Evolutionary conservation across 345 rosid genomes (phyloP).

Genomic region (Citrus hindsii): DNA sequence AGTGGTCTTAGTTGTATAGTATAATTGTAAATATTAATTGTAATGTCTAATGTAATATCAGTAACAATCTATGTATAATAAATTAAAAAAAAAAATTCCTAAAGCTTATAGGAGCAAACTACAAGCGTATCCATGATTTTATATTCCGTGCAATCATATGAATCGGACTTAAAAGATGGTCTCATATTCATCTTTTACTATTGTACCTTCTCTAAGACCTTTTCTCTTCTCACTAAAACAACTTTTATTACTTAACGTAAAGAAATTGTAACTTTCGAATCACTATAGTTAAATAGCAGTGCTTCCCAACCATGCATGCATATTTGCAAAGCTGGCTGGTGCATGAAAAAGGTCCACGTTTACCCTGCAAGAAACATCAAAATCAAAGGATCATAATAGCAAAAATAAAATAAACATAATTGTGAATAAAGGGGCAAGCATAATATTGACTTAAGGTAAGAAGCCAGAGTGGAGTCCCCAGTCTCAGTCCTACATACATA

Average conservation of each 20-base stretch:
- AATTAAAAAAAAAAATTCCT: no score
- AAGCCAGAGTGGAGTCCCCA: conserved; percentile 6
- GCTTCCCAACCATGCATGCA: background rate
- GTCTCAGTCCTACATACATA: no score
- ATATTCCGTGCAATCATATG: no score
- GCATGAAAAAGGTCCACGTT: no score
- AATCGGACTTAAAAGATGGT: no score
- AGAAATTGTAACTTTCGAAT: background rate
- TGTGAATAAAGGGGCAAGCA: conserved; percentile 31
- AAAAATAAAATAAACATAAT: background rate
- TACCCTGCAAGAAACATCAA: no score
- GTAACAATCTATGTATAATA: no score
- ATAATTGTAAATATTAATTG: no score
- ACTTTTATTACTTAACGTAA: background rate
- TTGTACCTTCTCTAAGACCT: background rate
- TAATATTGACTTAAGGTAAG: background rate
- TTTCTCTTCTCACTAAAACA: background rate
- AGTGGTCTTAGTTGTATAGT: fast-evolving
- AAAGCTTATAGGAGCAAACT: no score
- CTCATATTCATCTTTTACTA: no score
- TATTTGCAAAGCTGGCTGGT: conserved; percentile 3
- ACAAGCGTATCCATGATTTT: no score
- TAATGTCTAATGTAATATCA: no score
- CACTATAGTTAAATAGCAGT: background rate
- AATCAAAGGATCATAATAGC: background rate